Evolutionary conservation across 1,284 basidiomycete species (phyloP).

Genomic region (Abortiporus biennis): DNA sequence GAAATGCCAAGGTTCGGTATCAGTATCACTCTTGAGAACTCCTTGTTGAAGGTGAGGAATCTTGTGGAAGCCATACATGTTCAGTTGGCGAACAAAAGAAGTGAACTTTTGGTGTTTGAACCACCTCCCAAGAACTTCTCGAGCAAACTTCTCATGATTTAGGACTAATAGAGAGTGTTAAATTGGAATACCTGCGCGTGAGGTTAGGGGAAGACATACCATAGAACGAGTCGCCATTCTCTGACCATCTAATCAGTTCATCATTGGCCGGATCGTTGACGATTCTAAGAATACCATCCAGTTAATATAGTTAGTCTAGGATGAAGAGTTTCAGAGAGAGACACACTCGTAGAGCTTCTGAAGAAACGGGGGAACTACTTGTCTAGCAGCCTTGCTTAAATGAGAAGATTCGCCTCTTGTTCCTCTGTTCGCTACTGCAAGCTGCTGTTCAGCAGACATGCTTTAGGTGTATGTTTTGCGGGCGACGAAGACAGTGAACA

Average conservation of each 20-base stretch:
- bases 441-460: slow-evolving; percentile 37
- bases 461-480: neutral
- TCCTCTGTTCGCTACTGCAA: slow-evolving; percentile 46
- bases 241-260: slow-evolving; percentile 86
- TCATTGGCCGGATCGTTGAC: slow-evolving; percentile 82
- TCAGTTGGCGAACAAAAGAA: slow-evolving; percentile 93
- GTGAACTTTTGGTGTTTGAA: slow-evolving; percentile 97
- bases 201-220: slow-evolving; percentile 21
- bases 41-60: slow-evolving; percentile 95
- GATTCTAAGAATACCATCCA: slow-evolving; percentile 53
- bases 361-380: slow-evolving; percentile 78
- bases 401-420: slow-evolving; percentile 35
- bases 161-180: slow-evolving; percentile 52
- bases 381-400: slow-evolving; percentile 46
- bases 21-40: slow-evolving; percentile 76
- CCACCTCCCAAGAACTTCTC: slow-evolving; percentile 87
- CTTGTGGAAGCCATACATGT: slow-evolving; percentile 98
- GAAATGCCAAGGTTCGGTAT: slow-evolving; percentile 93
- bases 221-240: slow-evolving; percentile 69
- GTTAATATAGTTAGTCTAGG: neutral
- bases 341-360: slow-evolving; percentile 86
- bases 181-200: no score
- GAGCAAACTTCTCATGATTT: slow-evolving; percentile 89
- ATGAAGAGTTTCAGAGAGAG: slow-evolving; percentile 8
- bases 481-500: neutral